Evolutionary conservation across 2,329 filamentous ascomycete genomes (phyloP), one percentile per base, ranked within the genome.

Genomic region (Nemania bipapillata): DNA sequence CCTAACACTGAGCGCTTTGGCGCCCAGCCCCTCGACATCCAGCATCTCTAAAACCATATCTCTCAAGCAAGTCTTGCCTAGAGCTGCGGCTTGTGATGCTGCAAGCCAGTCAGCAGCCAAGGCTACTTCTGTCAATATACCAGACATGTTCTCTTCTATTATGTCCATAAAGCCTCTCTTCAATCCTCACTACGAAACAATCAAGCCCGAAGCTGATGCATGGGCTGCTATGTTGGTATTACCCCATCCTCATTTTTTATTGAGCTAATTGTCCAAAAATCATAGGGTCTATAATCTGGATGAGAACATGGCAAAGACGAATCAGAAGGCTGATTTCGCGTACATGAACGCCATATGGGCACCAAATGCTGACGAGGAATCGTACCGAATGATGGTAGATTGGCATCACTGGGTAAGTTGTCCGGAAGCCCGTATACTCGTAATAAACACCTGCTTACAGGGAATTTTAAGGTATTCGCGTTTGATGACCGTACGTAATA

Each of bases 111-210:
- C 6, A 7, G 8, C 6, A 37, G 17, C 26, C 9, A 54, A 49
- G 37, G 15, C 6, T 37, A 42, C 37, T 17, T 28, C 52, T 15
- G 60, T 68, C 24, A 58, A 62, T 15, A 60, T 78, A 2, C 77
- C 76, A 0, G 74, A 78, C 35, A 70, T 77, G 71, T 78, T 77
- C 57, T 73, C 74, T 8, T 75, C 76, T 0, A 77, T 77, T 40
- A 69, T 78, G 56, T 74, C 77, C 0, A 65, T 73, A 26, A 65
- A 74, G 4, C 74, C 72, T 1, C 32, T 54, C 2, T 53, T 74
- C 9, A 78, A 78, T 47, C 70, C 68, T 8, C 42, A 74, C 50
- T 78, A 77, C 55, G 67, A 71, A 28, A 49, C 40, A 15, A 67
- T 76, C 37, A 75, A 73, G 26, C 42, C 52, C 4, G 68, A 75